These are phyloP conservation scores for Penicillium oxalicum DNA, from an alignment of 2,329 filamentous ascomycete genomes.

Conservation along the genomic window DNA sequence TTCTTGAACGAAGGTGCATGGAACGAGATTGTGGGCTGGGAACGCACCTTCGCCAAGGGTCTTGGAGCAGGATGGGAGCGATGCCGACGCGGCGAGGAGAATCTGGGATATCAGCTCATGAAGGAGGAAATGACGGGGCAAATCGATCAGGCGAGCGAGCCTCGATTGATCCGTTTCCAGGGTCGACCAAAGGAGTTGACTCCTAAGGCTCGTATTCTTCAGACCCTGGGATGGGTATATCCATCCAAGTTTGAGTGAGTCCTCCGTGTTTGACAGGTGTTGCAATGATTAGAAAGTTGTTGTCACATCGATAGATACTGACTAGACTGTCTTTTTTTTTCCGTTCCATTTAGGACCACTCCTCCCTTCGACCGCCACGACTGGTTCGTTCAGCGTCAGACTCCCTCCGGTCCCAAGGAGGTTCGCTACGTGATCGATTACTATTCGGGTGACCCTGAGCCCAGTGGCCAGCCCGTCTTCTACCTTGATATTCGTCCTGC, in stretches of 20 bases:
- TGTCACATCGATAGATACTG: not conserved
- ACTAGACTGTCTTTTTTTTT: not conserved
- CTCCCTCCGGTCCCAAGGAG: conserved; percentile 63
- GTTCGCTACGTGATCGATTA: conserved; percentile 96
- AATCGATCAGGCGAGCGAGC: conserved; percentile 43
- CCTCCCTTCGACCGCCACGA: conserved; percentile 95
- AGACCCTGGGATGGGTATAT: conserved; percentile 71
- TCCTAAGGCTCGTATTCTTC: conserved; percentile 80
- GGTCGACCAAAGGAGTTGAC: conserved; percentile 84
- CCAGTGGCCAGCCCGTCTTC: conserved; percentile 87
- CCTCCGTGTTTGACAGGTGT: not conserved
- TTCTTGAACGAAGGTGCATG: conserved; percentile 97
- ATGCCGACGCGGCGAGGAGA: conserved; percentile 68
- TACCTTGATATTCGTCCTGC: conserved; percentile 91
- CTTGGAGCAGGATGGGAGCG: conserved; percentile 65
- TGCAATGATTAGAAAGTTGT: conserved; percentile 8
- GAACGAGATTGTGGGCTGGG: conserved; percentile 92
- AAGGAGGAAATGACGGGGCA: conserved; percentile 41
- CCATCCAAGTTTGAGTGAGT: conserved; percentile 70
- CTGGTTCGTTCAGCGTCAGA: conserved; percentile 79
- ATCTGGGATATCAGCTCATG: conserved; percentile 51
- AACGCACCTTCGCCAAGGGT: conserved; percentile 73
- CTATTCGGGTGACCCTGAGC: conserved; percentile 76
- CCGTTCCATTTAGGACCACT: conserved; percentile 51
- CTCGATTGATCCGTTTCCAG: conserved; percentile 78